Evolutionary conservation across 1,284 basidiomycete species (phyloP).

Genomic region (Papiliotrema fonsecae): DNA sequence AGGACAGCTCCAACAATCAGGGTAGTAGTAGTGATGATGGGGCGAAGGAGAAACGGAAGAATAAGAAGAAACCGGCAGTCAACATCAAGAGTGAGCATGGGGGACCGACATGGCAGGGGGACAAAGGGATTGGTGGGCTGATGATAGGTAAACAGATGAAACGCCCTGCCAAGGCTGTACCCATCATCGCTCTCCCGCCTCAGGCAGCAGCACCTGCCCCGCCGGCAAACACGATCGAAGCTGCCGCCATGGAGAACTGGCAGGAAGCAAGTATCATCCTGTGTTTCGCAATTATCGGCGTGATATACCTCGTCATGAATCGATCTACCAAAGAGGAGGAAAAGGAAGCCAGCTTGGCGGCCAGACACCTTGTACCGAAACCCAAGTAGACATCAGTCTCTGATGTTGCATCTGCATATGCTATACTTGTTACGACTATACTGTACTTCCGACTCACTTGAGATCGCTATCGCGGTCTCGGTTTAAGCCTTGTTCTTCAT

Average conservation of each 20-base stretch:
- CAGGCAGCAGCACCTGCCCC: background rate
- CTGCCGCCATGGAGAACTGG: slow-evolving; percentile 28
- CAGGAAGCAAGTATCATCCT: slow-evolving; percentile 39
- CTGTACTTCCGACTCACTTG: too few relatives aligned
- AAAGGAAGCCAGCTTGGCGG: slow-evolving; percentile 14
- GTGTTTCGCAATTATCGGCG: slow-evolving; percentile 28
- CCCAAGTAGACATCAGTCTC: too few relatives aligned
- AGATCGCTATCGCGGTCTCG: too few relatives aligned
- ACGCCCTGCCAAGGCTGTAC: background rate
- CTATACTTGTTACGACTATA: too few relatives aligned
- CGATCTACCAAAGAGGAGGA: slow-evolving; percentile 17
- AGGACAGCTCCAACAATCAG: too few relatives aligned
- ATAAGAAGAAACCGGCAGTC: slow-evolving; percentile 6
- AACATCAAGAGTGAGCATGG: slow-evolving; percentile 26
- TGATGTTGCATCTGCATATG: too few relatives aligned
- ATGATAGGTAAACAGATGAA: background rate
- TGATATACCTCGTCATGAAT: slow-evolving; percentile 30
- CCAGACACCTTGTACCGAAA: slow-evolving; percentile 15
- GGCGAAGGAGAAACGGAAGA: slow-evolving; percentile 1
- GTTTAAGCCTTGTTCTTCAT: slow-evolving; percentile 66
- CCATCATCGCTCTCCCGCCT: background rate
- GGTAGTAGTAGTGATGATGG: background rate
- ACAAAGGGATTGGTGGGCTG: background rate
- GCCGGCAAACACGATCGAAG: slow-evolving; percentile 4
- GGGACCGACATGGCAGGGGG: background rate